Evolutionary conservation across 768 basidiomycete genomes (phyloP).

Genomic region (Suillus sp.): DNA sequence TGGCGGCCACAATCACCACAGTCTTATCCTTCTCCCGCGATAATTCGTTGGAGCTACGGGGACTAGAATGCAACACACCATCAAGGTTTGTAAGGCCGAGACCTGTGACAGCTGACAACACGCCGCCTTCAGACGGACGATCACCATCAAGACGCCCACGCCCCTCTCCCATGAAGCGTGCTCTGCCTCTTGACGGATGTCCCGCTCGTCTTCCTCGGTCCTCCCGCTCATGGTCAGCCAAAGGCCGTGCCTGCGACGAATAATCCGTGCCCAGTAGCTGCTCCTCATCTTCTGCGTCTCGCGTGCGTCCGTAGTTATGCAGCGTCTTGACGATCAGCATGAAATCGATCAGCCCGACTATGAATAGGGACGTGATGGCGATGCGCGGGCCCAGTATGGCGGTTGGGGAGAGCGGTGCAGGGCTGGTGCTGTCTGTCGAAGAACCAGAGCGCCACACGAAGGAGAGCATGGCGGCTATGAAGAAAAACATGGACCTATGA

Average conservation of each 20-base stretch:
- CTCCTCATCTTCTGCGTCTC: neutral
- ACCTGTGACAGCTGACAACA: slow-evolving; percentile 30
- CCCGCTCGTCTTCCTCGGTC: neutral
- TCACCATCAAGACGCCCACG: neutral
- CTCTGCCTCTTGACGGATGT: slow-evolving; percentile 7
- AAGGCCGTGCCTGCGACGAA: slow-evolving; percentile 1
- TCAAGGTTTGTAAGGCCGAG: slow-evolving; percentile 31
- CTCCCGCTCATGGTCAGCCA: slow-evolving; percentile 8
- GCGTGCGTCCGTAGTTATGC: slow-evolving; percentile 51
- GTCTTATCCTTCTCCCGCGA: slow-evolving; percentile 16
- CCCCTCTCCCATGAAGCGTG: slow-evolving; percentile 14
- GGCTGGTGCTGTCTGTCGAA: slow-evolving; percentile 37
- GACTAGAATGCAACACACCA: slow-evolving; percentile 13
- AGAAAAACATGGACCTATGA: slow-evolving; percentile 65
- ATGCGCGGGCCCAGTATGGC: slow-evolving; percentile 56
- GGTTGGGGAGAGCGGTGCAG: slow-evolving; percentile 37
- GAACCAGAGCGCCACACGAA: slow-evolving; percentile 70
- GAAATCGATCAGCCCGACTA: slow-evolving; percentile 64
- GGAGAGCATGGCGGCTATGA: slow-evolving; percentile 60
- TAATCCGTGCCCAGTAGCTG: neutral
- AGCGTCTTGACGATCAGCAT: slow-evolving; percentile 62
- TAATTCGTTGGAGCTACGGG: slow-evolving; percentile 18
- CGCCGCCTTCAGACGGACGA: slow-evolving; percentile 11
- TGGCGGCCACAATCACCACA: neutral
- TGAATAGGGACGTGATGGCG: slow-evolving; percentile 53